phyloP scores from a whole-genome alignment of 2,329 filamentous ascomycete species.

The Diaporthe nobilis region DNA sequence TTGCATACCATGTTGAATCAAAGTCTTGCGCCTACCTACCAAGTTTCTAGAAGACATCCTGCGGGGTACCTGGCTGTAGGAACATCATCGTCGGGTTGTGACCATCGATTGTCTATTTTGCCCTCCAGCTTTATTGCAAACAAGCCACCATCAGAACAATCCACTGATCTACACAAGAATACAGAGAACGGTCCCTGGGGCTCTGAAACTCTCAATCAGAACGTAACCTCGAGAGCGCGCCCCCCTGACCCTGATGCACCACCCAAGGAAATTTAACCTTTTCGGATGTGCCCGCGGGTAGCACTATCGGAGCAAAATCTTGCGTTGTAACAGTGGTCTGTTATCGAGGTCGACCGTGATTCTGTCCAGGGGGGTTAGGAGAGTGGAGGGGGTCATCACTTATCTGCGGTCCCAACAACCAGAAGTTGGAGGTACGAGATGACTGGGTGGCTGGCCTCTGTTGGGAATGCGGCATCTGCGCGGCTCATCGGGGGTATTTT shows the following conservation, averaged over 20 bases:
- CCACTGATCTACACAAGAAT: not conserved
- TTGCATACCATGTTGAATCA: not conserved
- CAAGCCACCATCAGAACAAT: not conserved
- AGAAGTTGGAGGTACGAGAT: not conserved
- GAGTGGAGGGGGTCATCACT: not conserved
- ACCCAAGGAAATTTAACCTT: constrained; percentile 7
- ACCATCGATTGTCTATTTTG: not conserved
- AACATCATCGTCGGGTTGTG: not conserved
- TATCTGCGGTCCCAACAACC: constrained; percentile 18
- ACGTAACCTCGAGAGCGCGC: not conserved
- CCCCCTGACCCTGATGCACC: not conserved
- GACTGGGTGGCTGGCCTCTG: constrained; percentile 19
- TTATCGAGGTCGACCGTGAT: not conserved
- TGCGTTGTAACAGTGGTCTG: not conserved
- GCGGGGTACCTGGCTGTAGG: not conserved
- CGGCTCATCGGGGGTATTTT: constrained; percentile 24
- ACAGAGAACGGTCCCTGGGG: not conserved
- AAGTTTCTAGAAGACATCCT: constrained; percentile 8
- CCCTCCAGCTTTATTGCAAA: not conserved
- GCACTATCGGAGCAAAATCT: constrained; percentile 7
- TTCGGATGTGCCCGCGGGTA: constrained; percentile 21
- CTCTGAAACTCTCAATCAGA: not conserved
- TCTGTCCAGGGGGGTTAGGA: not conserved
- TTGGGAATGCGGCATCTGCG: not conserved
- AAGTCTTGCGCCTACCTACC: not conserved